These are phyloP conservation scores for Sphenostylis stenocarpa DNA, from an alignment of 306 rosid genomes.

Conservation along the genomic window DNA sequence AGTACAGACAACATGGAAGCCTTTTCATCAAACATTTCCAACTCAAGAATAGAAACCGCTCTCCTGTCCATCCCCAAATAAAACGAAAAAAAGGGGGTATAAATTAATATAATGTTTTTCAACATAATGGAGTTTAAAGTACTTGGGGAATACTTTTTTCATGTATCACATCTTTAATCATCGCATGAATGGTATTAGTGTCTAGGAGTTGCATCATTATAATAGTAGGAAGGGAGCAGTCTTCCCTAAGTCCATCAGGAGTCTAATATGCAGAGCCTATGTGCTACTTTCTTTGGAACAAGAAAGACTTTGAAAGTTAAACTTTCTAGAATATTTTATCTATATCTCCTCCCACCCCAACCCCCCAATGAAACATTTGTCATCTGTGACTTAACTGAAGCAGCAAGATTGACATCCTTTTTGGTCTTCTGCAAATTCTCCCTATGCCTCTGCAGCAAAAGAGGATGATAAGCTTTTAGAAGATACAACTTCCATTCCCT, in stretches of 20 bases:
- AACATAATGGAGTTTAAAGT: too few relatives aligned
- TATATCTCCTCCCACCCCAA: background rate
- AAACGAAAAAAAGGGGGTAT: background rate
- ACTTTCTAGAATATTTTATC: background rate
- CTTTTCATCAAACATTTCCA: background rate
- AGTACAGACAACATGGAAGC: conserved; percentile 4
- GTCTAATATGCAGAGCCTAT: too few relatives aligned
- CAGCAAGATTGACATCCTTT: conserved; percentile 47
- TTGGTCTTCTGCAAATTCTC: conserved; percentile 59
- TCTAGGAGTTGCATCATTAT: background rate
- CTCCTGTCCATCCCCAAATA: background rate
- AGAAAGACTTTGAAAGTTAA: background rate
- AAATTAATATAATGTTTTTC: background rate
- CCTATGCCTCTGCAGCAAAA: conserved; percentile 70
- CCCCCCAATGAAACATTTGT: background rate
- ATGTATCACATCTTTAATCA: too few relatives aligned
- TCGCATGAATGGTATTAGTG: too few relatives aligned
- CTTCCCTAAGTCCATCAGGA: too few relatives aligned
- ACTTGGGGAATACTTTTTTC: background rate
- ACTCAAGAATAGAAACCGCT: background rate
- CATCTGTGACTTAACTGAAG: conserved; percentile 51
- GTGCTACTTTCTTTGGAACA: background rate
- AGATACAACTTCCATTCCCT: conserved; percentile 76
- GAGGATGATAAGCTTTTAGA: conserved; percentile 80
- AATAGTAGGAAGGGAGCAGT: too few relatives aligned